Conservation (phyloP, 352 stramenopile species). For the Globisporangium okanoganense region DNA sequence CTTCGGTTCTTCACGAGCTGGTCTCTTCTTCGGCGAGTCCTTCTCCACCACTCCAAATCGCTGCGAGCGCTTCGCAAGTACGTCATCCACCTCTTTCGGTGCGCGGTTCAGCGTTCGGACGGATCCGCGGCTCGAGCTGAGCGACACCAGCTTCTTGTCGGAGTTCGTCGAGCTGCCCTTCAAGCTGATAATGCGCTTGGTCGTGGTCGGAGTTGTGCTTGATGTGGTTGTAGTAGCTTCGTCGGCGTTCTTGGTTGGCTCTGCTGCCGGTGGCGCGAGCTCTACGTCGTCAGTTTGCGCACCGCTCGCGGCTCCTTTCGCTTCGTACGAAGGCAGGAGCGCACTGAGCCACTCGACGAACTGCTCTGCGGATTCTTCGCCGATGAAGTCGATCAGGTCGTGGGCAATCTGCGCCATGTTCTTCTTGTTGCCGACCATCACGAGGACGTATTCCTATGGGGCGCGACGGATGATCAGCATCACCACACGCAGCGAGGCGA, state of each 20-base stretch:
- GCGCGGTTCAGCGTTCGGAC: slow-evolving; percentile 49
- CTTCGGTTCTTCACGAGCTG: slow-evolving; percentile 18
- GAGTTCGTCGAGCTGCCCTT: slow-evolving; percentile 29
- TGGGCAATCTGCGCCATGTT: slow-evolving; percentile 78
- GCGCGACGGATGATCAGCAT: slow-evolving; percentile 10
- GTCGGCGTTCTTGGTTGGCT: slow-evolving; percentile 11
- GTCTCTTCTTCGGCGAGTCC: slow-evolving; percentile 19
- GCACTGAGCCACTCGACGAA: slow-evolving; percentile 71
- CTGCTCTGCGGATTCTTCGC: slow-evolving; percentile 66
- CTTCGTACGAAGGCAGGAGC: slow-evolving; percentile 49
- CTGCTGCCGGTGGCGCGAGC: neutral
- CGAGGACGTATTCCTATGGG: slow-evolving; percentile 77
- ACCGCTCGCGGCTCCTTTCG: slow-evolving; percentile 11
- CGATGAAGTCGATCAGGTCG: slow-evolving; percentile 84
- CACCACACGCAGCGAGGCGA: slow-evolving; percentile 8
- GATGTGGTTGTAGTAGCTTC: slow-evolving; percentile 8
- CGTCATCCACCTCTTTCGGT: slow-evolving; percentile 39
- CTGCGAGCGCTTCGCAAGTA: slow-evolving; percentile 70
- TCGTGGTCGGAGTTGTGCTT: slow-evolving; percentile 9
- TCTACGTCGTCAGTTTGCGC: slow-evolving; percentile 3
- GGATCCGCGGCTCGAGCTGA: slow-evolving; percentile 39
- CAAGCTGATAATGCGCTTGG: slow-evolving; percentile 63
- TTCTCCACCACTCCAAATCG: slow-evolving; percentile 63
- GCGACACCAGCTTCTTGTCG: slow-evolving; percentile 52
- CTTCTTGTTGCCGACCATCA: slow-evolving; percentile 88